phyloP scores from a whole-genome alignment of 805 yeast genomes.

The Kluyveromyces siamensis region DNA sequence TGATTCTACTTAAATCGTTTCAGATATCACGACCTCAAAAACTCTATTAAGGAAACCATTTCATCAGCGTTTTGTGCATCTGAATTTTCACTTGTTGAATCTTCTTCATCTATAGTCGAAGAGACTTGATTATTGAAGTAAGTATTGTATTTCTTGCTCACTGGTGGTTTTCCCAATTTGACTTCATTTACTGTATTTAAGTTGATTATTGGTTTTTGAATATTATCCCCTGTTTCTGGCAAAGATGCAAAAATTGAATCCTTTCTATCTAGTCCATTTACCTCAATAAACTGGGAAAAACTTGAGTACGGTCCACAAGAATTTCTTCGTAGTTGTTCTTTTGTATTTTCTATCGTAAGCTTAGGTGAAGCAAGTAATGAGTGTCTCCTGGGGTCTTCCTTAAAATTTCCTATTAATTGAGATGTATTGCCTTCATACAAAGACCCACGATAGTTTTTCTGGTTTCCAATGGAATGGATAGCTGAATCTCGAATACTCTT shows the following conservation, averaged over 20 bases:
- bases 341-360: constrained; percentile 13
- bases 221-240: constrained; percentile 13
- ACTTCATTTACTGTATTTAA: constrained; percentile 5
- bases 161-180: background rate
- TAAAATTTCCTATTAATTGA: too few species aligned
- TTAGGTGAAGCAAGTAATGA: constrained; percentile 7
- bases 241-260: constrained; percentile 18
- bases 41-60: background rate
- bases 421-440: too few species aligned
- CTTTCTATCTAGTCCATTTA: constrained; percentile 10
- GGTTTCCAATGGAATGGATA: background rate
- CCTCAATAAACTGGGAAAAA: constrained; percentile 15
- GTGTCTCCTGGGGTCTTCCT: background rate
- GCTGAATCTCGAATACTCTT: background rate
- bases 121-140: background rate
- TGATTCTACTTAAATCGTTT: too few species aligned
- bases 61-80: background rate
- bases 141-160: background rate
- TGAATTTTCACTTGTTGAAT: background rate
- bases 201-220: constrained; percentile 13
- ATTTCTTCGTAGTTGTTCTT: constrained; percentile 24
- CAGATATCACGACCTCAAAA: background rate
- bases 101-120: background rate
- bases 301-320: constrained; percentile 12
- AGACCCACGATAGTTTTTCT: background rate